phyloP scores from a whole-genome alignment of 306 rosid genomes.

The Prinsepia uniflora region DNA sequence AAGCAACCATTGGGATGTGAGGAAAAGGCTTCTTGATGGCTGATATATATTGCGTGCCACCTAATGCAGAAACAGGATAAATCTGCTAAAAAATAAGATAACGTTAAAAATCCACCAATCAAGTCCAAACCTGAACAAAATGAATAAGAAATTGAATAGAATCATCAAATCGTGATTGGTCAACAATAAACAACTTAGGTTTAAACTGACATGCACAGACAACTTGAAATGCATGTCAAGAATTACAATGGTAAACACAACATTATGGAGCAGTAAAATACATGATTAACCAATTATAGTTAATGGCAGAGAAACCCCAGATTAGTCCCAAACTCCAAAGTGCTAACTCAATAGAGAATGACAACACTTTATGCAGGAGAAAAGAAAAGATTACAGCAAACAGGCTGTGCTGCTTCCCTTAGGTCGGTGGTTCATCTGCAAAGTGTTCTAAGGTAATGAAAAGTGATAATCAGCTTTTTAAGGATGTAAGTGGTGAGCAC shows the following conservation, averaged over 20 bases:
- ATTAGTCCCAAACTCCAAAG: neutral
- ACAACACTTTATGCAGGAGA: neutral
- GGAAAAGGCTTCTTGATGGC: conserved; percentile 80
- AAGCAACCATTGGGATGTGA: conserved; percentile 79
- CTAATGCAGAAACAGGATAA: conserved; percentile 87
- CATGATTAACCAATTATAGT: neutral
- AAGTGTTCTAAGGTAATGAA: too few relatives aligned
- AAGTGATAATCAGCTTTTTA: too few relatives aligned
- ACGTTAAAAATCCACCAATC: conserved; percentile 13
- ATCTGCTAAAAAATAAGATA: conserved; percentile 44
- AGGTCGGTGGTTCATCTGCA: too few relatives aligned
- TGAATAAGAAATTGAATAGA: neutral
- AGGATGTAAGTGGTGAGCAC: too few relatives aligned
- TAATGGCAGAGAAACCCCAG: neutral
- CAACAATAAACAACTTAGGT: neutral
- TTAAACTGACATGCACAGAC: neutral
- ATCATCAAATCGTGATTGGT: neutral
- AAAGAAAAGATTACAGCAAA: too few relatives aligned
- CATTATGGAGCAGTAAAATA: neutral
- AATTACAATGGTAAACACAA: neutral
- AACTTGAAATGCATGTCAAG: neutral
- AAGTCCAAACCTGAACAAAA: neutral
- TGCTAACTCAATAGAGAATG: neutral
- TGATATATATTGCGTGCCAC: conserved; percentile 67
- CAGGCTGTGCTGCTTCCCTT: too few relatives aligned